phyloP scores from a whole-genome alignment of 139 green algal species.

The Trebouxia sp. region DNA sequence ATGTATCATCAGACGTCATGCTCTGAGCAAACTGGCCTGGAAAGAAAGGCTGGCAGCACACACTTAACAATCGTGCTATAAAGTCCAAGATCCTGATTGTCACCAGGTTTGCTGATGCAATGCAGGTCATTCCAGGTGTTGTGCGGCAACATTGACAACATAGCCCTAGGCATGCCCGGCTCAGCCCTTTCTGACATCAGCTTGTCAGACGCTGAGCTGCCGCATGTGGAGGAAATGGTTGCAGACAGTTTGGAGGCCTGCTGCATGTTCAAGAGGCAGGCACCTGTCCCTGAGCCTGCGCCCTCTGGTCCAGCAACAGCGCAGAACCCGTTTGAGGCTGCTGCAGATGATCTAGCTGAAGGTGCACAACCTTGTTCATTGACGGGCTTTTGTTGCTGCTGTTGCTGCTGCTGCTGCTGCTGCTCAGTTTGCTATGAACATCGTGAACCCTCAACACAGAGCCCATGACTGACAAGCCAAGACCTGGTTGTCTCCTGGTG shows the following conservation, averaged over 20 bases:
- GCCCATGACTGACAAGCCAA: too few relatives aligned
- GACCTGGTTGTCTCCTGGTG: too few relatives aligned
- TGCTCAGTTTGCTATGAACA: too few relatives aligned
- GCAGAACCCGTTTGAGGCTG: not conserved
- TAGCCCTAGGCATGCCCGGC: conserved; percentile 51
- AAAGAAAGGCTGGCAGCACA: too few relatives aligned
- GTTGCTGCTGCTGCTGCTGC: not conserved
- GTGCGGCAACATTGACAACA: conserved; percentile 31
- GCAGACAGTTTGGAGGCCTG: not conserved
- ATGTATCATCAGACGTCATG: too few relatives aligned
- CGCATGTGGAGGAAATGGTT: conserved; percentile 29
- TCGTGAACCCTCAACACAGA: too few relatives aligned
- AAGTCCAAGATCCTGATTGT: too few relatives aligned
- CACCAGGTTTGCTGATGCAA: not conserved
- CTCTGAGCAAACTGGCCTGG: too few relatives aligned
- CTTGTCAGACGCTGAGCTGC: conserved; percentile 27
- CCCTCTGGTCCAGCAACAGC: not conserved
- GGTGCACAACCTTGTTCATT: too few relatives aligned
- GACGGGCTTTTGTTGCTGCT: too few relatives aligned
- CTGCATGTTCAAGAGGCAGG: conserved; percentile 23
- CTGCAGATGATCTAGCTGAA: not conserved
- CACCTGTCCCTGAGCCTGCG: not conserved
- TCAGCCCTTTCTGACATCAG: conserved; percentile 5
- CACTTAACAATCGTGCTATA: too few relatives aligned
- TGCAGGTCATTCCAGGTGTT: conserved; percentile 43